Percentiles rank a stretch among this genome's conserved stretches.
Evolutionary conservation across 164 flowering plant species (phyloP).

Genomic region (Sedum album): DNA sequence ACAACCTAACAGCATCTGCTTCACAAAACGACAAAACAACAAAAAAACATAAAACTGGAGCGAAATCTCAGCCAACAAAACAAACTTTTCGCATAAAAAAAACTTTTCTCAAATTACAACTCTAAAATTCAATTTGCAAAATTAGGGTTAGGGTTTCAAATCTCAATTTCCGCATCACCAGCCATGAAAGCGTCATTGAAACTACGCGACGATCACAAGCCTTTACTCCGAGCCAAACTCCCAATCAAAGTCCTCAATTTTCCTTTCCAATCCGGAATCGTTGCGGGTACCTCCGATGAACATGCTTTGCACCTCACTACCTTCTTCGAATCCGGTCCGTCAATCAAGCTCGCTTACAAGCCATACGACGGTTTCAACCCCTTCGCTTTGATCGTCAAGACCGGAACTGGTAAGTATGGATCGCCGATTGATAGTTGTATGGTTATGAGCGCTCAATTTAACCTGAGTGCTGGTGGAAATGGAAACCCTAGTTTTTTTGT

Average conservation of each 20-base stretch:
- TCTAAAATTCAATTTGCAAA: too few relatives aligned
- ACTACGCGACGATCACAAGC: conserved; percentile 59
- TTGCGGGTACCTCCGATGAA: conserved; percentile 59
- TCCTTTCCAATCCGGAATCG: conserved; percentile 58
- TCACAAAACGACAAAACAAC: too few relatives aligned
- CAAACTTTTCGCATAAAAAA: too few relatives aligned
- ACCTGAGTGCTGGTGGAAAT: conserved; percentile 25
- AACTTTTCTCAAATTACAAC: too few relatives aligned
- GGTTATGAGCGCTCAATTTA: conserved; percentile 65
- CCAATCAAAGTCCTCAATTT: conserved; percentile 53
- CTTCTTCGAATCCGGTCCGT: conserved; percentile 60
- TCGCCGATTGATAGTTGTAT: conserved; percentile 50
- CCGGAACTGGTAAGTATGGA: conserved; percentile 60
- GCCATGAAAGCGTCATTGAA: conserved; percentile 63
- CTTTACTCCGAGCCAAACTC: conserved; percentile 53
- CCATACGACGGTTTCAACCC: conserved; percentile 65
- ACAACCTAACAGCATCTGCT: too few relatives aligned
- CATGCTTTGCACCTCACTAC: conserved; percentile 47
- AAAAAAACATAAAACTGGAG: too few relatives aligned
- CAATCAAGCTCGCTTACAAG: conserved; percentile 43
- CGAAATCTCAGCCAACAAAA: too few relatives aligned
- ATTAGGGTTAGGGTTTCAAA: too few relatives aligned
- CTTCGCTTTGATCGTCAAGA: conserved; percentile 45
- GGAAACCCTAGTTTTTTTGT: conserved; percentile 53
- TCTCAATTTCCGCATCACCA: conserved; percentile 8